These are phyloP conservation scores for Eremothecium sinecaudum DNA, from an alignment of 1,139 yeast genomes.

Conservation along the genomic window DNA sequence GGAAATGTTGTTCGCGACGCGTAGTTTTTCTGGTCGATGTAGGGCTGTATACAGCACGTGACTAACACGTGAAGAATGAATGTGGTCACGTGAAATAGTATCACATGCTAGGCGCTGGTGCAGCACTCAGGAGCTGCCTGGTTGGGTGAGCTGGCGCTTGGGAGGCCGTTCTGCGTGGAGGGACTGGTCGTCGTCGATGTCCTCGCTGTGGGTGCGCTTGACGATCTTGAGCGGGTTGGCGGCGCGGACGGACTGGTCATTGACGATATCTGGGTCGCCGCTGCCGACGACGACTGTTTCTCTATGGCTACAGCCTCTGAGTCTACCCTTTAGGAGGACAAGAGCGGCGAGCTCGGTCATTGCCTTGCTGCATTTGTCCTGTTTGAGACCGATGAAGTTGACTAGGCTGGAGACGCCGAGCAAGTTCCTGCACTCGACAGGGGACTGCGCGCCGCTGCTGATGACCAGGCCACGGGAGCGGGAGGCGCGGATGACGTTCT, in stretches of 20 bases:
- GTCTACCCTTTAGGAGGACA: slow-evolving; percentile 60
- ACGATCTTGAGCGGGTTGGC: slow-evolving; percentile 19
- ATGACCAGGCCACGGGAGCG: slow-evolving; percentile 71
- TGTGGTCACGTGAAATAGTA: too few species aligned
- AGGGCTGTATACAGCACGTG: too few species aligned
- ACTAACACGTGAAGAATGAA: too few species aligned
- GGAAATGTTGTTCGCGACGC: too few species aligned
- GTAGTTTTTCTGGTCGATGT: too few species aligned
- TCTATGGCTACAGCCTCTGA: slow-evolving; percentile 60
- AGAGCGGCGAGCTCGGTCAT: slow-evolving; percentile 51
- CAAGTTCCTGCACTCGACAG: slow-evolving; percentile 54
- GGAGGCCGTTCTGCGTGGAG: too few species aligned
- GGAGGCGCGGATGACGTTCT: slow-evolving; percentile 73
- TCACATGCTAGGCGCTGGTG: too few species aligned
- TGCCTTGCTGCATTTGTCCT: slow-evolving; percentile 51
- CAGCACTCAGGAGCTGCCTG: too few species aligned
- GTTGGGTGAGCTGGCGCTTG: too few species aligned
- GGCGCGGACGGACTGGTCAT: slow-evolving; percentile 33
- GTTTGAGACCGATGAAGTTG: slow-evolving; percentile 50
- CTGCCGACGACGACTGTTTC: slow-evolving; percentile 48
- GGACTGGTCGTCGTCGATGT: neutral
- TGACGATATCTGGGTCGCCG: slow-evolving; percentile 18
- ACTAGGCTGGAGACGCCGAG: slow-evolving; percentile 62
- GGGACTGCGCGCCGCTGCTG: slow-evolving; percentile 61
- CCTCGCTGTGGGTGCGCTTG: slow-evolving; percentile 7